Base-by-base conservation (phyloP, 148 eudicot genomes). In the Cornus kousa region DNA sequence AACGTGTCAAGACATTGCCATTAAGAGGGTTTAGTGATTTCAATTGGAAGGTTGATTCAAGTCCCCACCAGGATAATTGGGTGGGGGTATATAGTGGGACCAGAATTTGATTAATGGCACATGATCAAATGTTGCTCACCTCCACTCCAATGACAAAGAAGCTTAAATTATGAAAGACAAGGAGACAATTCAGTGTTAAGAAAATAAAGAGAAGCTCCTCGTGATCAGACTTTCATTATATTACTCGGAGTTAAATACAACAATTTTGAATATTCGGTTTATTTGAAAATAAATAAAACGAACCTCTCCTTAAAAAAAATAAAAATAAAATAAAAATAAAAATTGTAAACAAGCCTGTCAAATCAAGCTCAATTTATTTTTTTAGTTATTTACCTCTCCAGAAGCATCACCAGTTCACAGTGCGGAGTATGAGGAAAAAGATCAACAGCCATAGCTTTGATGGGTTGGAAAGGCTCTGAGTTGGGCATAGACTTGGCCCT, bases 391-490 rank as follows among this genome's bases (percentile, higher is more conserved):
- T 83, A 92, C 88, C 99, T 91, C 87, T 95, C 97, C 3, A 95
- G 88, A 83, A 95, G 92, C 99, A 95, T 95, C 67, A 93, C 99
- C 77, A 95, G 71, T 70, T 95, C 99, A 78, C 99, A 95, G 74
- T 95, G 99, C 33, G 91, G 88, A 60, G 99, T 93, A 77, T 95
- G 99, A 65, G 99, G 99, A 78, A 95, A 95, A 53, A 95, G 91
- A 90, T 95, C 99, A 32, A 95, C 99, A 7, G 97, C 99, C 97
- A 93, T 89, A 46, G 99, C 89, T 85, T 93, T 95, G 28, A 95
- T 72, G 5, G 99, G 99, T 74, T 71, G 87, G 77, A 95, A 95
- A 40, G 97, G 97, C 86, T 90, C 97, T 0, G 99, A 95, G 73
- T 67, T 82, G 22, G 99, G 99, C 97, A 95, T 95, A 0, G 97